Conservation (phyloP, 805 yeast species). For the Torulaspora maleeae region DNA sequence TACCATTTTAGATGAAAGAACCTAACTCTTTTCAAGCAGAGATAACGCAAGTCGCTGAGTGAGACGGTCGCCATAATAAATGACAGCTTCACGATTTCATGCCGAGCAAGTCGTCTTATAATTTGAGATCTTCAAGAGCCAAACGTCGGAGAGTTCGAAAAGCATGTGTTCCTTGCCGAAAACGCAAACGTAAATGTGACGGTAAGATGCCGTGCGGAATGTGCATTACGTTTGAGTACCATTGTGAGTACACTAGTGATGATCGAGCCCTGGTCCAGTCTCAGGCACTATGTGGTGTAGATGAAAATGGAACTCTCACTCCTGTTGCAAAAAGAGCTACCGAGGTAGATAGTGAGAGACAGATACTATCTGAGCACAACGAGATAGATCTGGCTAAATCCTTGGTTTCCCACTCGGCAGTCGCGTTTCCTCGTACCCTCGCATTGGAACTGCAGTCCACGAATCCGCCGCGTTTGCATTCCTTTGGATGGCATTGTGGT, state of each 20-base stretch:
- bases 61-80: background rate
- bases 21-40: background rate
- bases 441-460: constrained; percentile 14
- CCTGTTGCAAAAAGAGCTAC: too few relatives aligned
- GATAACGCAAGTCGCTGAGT: background rate
- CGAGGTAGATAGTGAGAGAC: too few relatives aligned
- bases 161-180: background rate
- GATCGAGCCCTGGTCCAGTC: background rate
- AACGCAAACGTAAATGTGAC: background rate
- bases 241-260: too few relatives aligned
- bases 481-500: constrained; percentile 16
- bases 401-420: constrained; percentile 4
- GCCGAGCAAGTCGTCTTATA: background rate
- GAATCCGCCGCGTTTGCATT: constrained; percentile 15
- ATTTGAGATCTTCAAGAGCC: background rate
- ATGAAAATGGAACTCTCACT: too few relatives aligned
- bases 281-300: background rate
- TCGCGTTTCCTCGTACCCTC: constrained; percentile 14
- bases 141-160: background rate
- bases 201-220: background rate
- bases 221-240: background rate
- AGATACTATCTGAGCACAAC: too few relatives aligned
- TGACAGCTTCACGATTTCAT: background rate
- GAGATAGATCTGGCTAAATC: too few relatives aligned
- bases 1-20: too few relatives aligned